phyloP scores from a whole-genome alignment of 1,284 basidiomycete genomes.

The Omphalotus olearius region DNA sequence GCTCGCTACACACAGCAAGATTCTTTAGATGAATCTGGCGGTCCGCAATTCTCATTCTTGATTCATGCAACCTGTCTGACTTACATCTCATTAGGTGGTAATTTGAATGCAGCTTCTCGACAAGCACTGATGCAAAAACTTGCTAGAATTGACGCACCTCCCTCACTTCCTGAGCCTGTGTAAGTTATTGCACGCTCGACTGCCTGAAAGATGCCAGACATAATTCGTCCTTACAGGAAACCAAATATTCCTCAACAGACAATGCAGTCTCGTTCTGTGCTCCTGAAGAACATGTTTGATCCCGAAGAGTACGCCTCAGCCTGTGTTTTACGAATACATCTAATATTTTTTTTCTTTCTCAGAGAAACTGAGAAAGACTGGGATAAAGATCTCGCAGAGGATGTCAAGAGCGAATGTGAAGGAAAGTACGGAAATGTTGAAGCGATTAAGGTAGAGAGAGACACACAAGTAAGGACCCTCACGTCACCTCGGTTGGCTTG shows the following conservation, averaged over 20 bases:
- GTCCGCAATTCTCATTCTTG: conserved; percentile 35
- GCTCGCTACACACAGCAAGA: conserved; percentile 72
- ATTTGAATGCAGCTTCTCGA: conserved; percentile 92
- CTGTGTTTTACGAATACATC: conserved; percentile 3
- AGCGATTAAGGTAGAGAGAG: conserved; percentile 91
- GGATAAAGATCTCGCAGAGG: conserved; percentile 94
- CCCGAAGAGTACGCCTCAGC: conserved; percentile 77
- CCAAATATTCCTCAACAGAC: conserved; percentile 65
- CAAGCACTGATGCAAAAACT: conserved; percentile 99
- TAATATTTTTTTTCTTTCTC: conserved; percentile 9
- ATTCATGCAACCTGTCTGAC: neutral
- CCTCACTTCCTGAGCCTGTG: conserved; percentile 54
- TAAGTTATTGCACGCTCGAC: conserved; percentile 31
- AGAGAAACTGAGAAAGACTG: conserved; percentile 95
- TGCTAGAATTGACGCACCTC: conserved; percentile 80
- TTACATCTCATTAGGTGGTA: conserved; percentile 56
- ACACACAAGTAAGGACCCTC: conserved; percentile 68
- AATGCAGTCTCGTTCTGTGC: conserved; percentile 80
- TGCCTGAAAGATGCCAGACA: neutral
- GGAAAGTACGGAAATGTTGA: conserved; percentile 85
- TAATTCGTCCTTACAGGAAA: conserved; percentile 25
- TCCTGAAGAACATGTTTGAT: conserved; percentile 96
- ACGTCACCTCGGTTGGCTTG: neutral
- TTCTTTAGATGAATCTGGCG: conserved; percentile 79
- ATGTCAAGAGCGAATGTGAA: conserved; percentile 93